These are phyloP conservation scores for Daldinia concentrica DNA, from an alignment of 495 filamentous ascomycete species.

Conservation along the genomic window DNA sequence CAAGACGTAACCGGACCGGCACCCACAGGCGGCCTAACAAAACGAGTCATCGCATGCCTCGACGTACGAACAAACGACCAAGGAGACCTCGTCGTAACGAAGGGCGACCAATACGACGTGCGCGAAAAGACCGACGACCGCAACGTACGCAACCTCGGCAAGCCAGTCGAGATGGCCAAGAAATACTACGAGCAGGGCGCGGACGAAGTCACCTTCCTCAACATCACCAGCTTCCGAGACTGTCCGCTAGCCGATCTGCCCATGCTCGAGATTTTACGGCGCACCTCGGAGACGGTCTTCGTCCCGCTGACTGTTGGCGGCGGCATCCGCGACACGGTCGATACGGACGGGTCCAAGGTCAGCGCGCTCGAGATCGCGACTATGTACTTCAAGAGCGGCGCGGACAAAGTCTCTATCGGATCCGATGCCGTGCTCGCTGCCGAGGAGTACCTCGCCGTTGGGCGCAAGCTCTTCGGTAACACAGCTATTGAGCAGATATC, in stretches of 20 bases:
- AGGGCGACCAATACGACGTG: slow-evolving; percentile 99
- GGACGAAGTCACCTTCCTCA: slow-evolving; percentile 95
- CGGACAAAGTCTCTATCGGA: slow-evolving; percentile 98
- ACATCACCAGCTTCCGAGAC: slow-evolving; percentile 97
- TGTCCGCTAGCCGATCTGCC: slow-evolving; percentile 90
- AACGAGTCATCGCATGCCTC: slow-evolving; percentile 91
- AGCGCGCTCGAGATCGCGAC: slow-evolving; percentile 91
- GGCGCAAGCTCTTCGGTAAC: slow-evolving; percentile 73
- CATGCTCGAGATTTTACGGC: slow-evolving; percentile 92
- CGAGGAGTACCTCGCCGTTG: slow-evolving; percentile 80
- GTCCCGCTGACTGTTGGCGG: slow-evolving; percentile 97
- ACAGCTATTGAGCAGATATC: slow-evolving; percentile 97
- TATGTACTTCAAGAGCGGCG: slow-evolving; percentile 97
- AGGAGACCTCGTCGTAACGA: slow-evolving; percentile 95
- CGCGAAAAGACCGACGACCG: slow-evolving; percentile 85
- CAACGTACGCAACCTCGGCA: slow-evolving; percentile 89
- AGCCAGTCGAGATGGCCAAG: slow-evolving; percentile 93
- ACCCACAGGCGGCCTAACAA: slow-evolving; percentile 73
- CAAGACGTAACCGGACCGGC: slow-evolving; percentile 33
- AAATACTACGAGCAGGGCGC: slow-evolving; percentile 97
- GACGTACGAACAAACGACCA: slow-evolving; percentile 97
- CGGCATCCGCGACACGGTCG: slow-evolving; percentile 89
- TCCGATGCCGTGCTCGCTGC: slow-evolving; percentile 93
- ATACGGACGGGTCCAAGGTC: slow-evolving; percentile 86
- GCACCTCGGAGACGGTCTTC: slow-evolving; percentile 90